These are phyloP conservation scores for Phallus indusiatus DNA, from an alignment of 768 basidiomycete species.

Conservation along the genomic window DNA sequence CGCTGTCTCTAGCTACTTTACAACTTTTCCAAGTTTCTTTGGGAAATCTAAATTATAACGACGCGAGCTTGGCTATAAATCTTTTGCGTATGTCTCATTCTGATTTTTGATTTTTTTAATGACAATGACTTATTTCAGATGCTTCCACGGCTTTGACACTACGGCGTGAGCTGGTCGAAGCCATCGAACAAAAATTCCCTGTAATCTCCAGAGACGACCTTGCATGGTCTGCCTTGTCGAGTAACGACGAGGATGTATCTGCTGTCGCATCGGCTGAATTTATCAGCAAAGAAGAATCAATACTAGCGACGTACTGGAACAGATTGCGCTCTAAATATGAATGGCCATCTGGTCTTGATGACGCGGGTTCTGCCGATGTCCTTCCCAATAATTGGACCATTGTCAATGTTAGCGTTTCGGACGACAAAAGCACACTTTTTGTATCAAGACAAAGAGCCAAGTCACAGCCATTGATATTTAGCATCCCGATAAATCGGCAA, in stretches of 20 bases:
- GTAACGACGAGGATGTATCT: slow-evolving; percentile 17
- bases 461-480: slow-evolving; percentile 67
- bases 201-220: slow-evolving; percentile 47
- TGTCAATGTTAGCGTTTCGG: slow-evolving; percentile 72
- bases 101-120: neutral
- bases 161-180: slow-evolving; percentile 78
- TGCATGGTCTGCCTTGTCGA: slow-evolving; percentile 54
- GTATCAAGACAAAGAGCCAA: slow-evolving; percentile 66
- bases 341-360: slow-evolving; percentile 28
- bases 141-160: slow-evolving; percentile 67
- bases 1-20: slow-evolving; percentile 60
- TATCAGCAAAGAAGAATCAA: slow-evolving; percentile 31
- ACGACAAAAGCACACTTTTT: slow-evolving; percentile 77
- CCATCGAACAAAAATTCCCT: slow-evolving; percentile 62
- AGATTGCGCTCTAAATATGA: slow-evolving; percentile 47
- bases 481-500: slow-evolving; percentile 68
- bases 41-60: slow-evolving; percentile 43
- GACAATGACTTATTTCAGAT: slow-evolving; percentile 37
- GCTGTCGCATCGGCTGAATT: slow-evolving; percentile 17
- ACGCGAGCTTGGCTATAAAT: slow-evolving; percentile 47
- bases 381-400: slow-evolving; percentile 78
- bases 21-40: slow-evolving; percentile 73
- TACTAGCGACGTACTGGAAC: slow-evolving; percentile 56
- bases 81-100: slow-evolving; percentile 43
- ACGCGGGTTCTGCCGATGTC: slow-evolving; percentile 20